Evolutionary conservation across 78 protist species (phyloP), one percentile per base, ranked within the genome.

Genomic region (Dictyostelium brefeldianum): DNA sequence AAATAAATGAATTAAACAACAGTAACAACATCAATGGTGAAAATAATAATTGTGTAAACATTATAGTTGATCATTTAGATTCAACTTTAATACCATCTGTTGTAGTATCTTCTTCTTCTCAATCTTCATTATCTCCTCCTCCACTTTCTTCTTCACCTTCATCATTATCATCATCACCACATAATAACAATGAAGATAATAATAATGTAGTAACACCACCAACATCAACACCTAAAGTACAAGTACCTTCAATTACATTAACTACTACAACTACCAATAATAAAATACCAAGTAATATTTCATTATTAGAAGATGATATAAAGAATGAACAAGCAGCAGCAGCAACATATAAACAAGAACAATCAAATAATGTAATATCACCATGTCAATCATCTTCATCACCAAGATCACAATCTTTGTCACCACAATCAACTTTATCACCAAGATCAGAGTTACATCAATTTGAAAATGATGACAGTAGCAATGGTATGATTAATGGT

Each of bases 1-100:
- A 77, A 22, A 48, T 87, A 22, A 87, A 87, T 22, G 79, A 46
- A 73, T 20, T n/a, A 14, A 43, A 71, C 20, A 59, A 59, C 67
- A 14, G 18, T 18, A 59, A 2, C 7, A 8, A 17, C n/a, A n/a
- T n/a, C 11, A 59, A 22, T 22, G 22, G 22, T 59, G 29, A 8
- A 22, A 22, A 59, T 59, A 22, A 22, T 3, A 51, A 51, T 51
- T 14, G 15, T 51, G 73, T 4, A 65, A 65, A 65, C 27, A 29
- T 65, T 15, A 17, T 6, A 5, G 31, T 17, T 31, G 48, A 67
- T 67, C 46, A 67, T 12, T 29, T 29, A 29, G 75, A 31, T 12
- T 53, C 59, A 25, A 62, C 22, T 3, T 36, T 36, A 36, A 36
- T 36, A 36, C 43, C 43, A 36, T 36, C 43, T 3, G 43, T 36